Evolutionary conservation across 371 early-diverging fungal species (phyloP), one percentile per base, ranked within the genome.

Genomic region (Batkoa obscura): DNA sequence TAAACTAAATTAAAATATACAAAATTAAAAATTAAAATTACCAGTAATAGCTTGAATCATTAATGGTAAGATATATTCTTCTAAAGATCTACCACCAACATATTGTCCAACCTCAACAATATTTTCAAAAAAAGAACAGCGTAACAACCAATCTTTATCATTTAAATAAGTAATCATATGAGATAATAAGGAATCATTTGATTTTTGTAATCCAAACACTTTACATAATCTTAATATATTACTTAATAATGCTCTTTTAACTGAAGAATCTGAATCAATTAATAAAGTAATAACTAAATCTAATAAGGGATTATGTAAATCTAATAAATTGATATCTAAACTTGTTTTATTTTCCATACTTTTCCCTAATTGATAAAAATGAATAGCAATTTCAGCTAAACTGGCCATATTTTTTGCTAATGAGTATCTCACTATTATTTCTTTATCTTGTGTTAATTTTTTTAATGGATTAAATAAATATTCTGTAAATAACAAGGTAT

Each of bases 131-230:
- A 95, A 90, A 0, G 93, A 83, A 42, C 83, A 78, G 69, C 93
- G 72, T 43, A 94, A 67, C 73, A 79, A 79, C 92, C 90, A 89
- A 58, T 93, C 93, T 32, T 78, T 73, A 50, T 89, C 94, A 64
- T 94, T 94, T 45, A 94, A 70, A 57, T 90, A 94, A 0, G 94
- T 94, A 57, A 94, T 91, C 76, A 90, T 84, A 68, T 94, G 93
- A 48, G 80, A 79, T 42, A 95, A 62, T 30, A 90, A 61, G 13
- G 88, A 74, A 69, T 92, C 90, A 59, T 81, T 88, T 39, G 85
- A 80, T 50, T 80, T 80, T 62, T 83, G 86, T 42, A 80, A 64
- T 36, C 90, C 88, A 66, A 91, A 82, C 59, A 91, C 83, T 35
- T 88, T 72, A 64, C 90, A 83, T 17, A 91, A 66, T 35, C 81